A percentile compares a stretch with the other conserved stretches of the same genome.
Conservation (phyloP, 495 filamentous ascomycete species). For the Penicillium atrosanguineum region DNA sequence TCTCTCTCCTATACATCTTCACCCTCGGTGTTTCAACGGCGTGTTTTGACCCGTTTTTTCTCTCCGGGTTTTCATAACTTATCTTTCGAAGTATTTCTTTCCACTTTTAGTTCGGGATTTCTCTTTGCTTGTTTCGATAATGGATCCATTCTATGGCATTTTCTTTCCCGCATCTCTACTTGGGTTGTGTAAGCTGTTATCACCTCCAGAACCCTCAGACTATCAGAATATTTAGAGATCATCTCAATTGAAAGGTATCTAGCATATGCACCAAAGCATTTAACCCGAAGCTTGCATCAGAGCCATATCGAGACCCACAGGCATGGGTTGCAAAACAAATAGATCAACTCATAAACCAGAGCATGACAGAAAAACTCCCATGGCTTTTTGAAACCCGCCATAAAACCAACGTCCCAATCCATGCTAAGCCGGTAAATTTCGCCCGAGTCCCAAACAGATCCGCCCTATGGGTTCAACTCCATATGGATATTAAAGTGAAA, state of each 20-base stretch:
- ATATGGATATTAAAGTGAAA: background rate
- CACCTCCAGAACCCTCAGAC: no score
- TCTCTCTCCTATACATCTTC: constrained; percentile 11
- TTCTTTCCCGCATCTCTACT: background rate
- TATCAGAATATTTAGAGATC: background rate
- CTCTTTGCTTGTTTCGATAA: background rate
- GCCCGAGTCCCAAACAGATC: background rate
- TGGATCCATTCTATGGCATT: background rate
- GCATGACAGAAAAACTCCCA: constrained; percentile 9
- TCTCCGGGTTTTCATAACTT: background rate
- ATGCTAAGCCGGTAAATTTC: constrained; percentile 15
- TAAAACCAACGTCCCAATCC: constrained; percentile 11
- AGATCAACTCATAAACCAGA: constrained; percentile 2
- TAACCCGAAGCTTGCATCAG: background rate
- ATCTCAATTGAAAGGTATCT: background rate
- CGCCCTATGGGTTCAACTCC: background rate
- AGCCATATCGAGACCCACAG: background rate
- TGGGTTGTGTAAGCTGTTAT: background rate
- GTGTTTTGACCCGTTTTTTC: background rate
- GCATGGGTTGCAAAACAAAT: background rate
- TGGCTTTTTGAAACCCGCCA: constrained; percentile 9
- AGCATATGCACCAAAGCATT: background rate
- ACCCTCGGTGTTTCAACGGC: constrained; percentile 6
- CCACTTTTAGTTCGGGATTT: background rate
- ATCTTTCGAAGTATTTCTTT: background rate